Base-by-base conservation (phyloP, 1,284 basidiomycete species). In the Pseudozyma hubeiensis region DNA sequence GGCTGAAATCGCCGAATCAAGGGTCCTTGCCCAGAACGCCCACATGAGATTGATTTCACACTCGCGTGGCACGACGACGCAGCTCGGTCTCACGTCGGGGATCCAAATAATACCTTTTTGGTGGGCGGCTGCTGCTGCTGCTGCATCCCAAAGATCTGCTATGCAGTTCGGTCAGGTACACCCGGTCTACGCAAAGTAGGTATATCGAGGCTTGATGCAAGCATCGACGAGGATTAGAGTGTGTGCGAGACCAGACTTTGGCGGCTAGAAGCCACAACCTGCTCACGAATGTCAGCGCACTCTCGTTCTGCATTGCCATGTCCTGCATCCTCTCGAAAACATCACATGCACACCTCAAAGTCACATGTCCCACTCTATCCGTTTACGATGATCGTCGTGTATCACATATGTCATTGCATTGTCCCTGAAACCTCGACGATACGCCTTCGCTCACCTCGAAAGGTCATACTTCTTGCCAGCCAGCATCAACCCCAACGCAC, bases 401-500 rank as follows among this genome's bases (percentile, higher is more conserved):
- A 24, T 24, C 24, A 24, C 24, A 24, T 58, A 41, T 58, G 45
- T 46, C 24, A 54, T 55, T 41, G 53, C 29, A 64, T 58, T 53
- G 55, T 53, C 46, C 55, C 24, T 41, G 17, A 9, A 35, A 50
- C 33, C 17, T 48, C 49, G 31, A 24, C 24, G 24, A 24, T 4
- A 24, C 24, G 24, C 24, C 24, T 24, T 24, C 24, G 24, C 37
- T 13, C n/a, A 34, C n/a, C 30, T 31, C 16, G 53, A 47, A 19
- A 41, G 29, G n/a, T 44, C 51, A 31, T 74, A 74, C 37, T 41
- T 55, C 10, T 59, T 64, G 19, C 71, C 71, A 3, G 43, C 31
- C 17, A 74, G 5, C 71, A 74, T 74, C 49, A 54, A 11, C 7
- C 37, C 41, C 13, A 74, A 33, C 13, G 62, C 51, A 0, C 10